Percentiles rank a stretch among this genome's conserved stretches.
Evolutionary conservation across 805 yeast species (phyloP).

Genomic region (Wilhelminamyces savonicus): DNA sequence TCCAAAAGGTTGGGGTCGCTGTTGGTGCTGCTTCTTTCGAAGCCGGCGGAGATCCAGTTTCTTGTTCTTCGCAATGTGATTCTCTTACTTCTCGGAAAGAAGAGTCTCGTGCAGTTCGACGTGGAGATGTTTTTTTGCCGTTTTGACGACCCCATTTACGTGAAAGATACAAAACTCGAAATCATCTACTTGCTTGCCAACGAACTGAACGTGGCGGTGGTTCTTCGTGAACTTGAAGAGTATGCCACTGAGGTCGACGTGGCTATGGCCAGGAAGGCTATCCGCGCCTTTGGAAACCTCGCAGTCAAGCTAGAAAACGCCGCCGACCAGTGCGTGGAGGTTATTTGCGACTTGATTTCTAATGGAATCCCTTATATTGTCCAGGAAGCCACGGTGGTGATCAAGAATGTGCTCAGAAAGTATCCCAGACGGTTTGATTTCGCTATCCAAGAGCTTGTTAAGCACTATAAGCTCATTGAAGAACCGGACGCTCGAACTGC

Average conservation of each 20-base stretch:
- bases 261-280: constrained; percentile 81
- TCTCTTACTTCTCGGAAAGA: constrained; percentile 60
- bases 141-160: constrained; percentile 79
- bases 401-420: constrained; percentile 69
- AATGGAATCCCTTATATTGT: constrained; percentile 68
- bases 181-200: constrained; percentile 76
- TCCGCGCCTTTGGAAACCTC: constrained; percentile 83
- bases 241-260: constrained; percentile 85
- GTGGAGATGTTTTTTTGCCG: constrained; percentile 79
- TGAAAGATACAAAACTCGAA: constrained; percentile 86
- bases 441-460: constrained; percentile 21
- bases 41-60: constrained; percentile 80
- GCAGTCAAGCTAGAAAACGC: constrained; percentile 69
- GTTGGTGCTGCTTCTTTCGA: constrained; percentile 59
- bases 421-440: constrained; percentile 54
- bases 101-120: constrained; percentile 54
- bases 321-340: constrained; percentile 58
- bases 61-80: constrained; percentile 76
- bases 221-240: constrained; percentile 71
- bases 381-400: constrained; percentile 73
- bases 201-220: constrained; percentile 50
- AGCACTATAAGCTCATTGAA: constrained; percentile 40
- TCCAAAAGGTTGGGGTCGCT: constrained; percentile 62
- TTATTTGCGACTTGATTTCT: constrained; percentile 51
- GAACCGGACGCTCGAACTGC: constrained; percentile 79